Evolutionary conservation across 1,139 yeast genomes (phyloP).

Genomic region (Hansenula sp.): DNA sequence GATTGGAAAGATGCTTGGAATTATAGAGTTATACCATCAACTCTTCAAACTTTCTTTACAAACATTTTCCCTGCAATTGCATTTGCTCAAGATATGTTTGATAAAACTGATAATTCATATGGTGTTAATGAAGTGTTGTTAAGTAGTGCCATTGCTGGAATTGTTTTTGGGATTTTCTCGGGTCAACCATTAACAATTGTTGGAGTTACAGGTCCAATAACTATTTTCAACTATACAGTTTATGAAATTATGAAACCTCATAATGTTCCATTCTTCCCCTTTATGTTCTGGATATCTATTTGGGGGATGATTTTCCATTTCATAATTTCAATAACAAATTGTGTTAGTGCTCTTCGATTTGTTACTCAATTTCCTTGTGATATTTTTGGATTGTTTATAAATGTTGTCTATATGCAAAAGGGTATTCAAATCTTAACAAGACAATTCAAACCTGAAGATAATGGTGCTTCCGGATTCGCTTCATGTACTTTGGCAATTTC

Average conservation of each 20-base stretch:
- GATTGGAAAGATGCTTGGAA: constrained; percentile 84
- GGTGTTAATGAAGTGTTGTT: constrained; percentile 89
- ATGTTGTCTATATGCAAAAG: constrained; percentile 85
- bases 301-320: constrained; percentile 90
- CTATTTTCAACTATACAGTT: constrained; percentile 89
- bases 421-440: constrained; percentile 76
- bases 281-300: constrained; percentile 93
- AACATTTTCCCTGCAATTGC: constrained; percentile 92
- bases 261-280: constrained; percentile 58
- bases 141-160: constrained; percentile 84
- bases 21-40: constrained; percentile 86
- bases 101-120: constrained; percentile 77
- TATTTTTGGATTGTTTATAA: constrained; percentile 88
- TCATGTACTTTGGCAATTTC: constrained; percentile 69
- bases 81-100: constrained; percentile 96
- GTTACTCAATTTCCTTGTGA: constrained; percentile 88
- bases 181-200: constrained; percentile 95
- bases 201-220: constrained; percentile 96
- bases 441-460: constrained; percentile 51
- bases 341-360: constrained; percentile 63
- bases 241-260: constrained; percentile 68
- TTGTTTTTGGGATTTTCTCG: constrained; percentile 76
- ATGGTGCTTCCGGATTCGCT: constrained; percentile 65
- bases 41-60: constrained; percentile 80
- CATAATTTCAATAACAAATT: constrained; percentile 64